These are phyloP conservation scores for Chlorella sorokiniana DNA, from an alignment of 139 green algal genomes.

Conservation along the genomic window DNA sequence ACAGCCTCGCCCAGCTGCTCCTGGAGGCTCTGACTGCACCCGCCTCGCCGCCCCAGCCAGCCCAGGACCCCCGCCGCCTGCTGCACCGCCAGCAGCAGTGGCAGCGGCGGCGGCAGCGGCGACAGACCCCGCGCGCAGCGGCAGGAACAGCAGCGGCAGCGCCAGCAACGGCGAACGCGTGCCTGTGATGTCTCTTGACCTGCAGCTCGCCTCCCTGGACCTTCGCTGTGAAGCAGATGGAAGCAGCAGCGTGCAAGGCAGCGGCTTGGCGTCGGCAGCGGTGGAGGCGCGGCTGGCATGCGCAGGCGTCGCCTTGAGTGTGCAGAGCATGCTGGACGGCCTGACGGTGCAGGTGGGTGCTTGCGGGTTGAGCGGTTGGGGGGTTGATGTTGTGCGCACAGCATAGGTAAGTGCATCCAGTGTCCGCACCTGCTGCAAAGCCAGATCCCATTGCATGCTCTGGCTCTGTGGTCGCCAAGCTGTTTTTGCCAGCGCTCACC, in stretches of 20 bases:
- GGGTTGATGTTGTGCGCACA: too few species aligned
- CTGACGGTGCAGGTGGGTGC: not conserved
- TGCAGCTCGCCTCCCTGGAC: slow-evolving; percentile 18
- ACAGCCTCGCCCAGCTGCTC: not conserved
- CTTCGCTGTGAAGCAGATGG: not conserved
- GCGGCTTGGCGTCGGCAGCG: not conserved
- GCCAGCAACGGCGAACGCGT: not conserved
- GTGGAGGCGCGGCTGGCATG: slow-evolving; percentile 3
- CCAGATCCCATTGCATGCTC: too few species aligned
- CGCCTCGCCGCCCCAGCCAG: not conserved
- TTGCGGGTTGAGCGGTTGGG: too few species aligned
- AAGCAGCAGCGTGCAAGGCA: not conserved
- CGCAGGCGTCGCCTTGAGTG: not conserved
- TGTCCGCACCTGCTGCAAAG: too few species aligned
- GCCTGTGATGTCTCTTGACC: not conserved
- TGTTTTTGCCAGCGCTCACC: not conserved
- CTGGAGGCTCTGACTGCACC: not conserved
- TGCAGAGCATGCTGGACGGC: slow-evolving; percentile 23
- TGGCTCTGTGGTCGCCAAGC: too few species aligned
- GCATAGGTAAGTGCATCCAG: too few species aligned
- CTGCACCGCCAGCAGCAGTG: not conserved
- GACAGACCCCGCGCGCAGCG: not conserved
- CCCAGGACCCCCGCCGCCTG: not conserved
- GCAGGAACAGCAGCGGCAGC: not conserved
- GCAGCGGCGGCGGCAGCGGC: not conserved